Conservation (phyloP, 192 early-diverging fungal genomes). For the Rhizoclosmatium globosum region DNA sequence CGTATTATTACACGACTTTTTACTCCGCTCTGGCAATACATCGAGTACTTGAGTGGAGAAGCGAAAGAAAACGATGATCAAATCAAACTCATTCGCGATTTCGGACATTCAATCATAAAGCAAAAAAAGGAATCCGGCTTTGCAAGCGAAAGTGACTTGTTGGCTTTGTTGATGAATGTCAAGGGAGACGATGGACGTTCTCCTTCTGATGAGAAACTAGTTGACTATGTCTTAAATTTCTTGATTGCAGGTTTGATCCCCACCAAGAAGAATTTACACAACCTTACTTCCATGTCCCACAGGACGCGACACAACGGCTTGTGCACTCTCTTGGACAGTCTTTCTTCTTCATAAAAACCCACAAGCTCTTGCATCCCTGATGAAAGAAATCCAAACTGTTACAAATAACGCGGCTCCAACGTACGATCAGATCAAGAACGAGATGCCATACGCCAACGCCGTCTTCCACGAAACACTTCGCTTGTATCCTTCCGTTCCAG, state of each 20-base stretch:
- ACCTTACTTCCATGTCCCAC: background rate
- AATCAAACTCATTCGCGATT: conserved; percentile 35
- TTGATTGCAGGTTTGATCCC: no score
- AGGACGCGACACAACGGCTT: conserved; percentile 66
- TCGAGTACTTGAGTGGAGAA: background rate
- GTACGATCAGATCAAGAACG: conserved; percentile 49
- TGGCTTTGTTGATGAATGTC: conserved; percentile 44
- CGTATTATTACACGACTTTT: conserved; percentile 31
- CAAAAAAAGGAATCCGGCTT: background rate
- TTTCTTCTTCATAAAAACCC: conserved; percentile 55
- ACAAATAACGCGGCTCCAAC: conserved; percentile 29
- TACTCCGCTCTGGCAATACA: conserved; percentile 34
- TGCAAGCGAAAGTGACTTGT: conserved; percentile 39
- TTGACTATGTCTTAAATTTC: conserved; percentile 52
- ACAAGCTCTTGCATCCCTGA: conserved; percentile 24
- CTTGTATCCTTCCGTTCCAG: conserved; percentile 74
- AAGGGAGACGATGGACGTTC: conserved; percentile 31
- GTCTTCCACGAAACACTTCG: no score
- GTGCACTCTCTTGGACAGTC: conserved; percentile 63
- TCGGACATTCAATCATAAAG: conserved; percentile 32
- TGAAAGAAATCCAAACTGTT: conserved; percentile 41
- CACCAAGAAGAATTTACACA: no score
- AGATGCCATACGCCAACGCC: no score
- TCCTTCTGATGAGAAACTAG: conserved; percentile 43
- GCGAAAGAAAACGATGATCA: conserved; percentile 7